Conservation (phyloP, 345 rosid genomes). For the Capsella bursapastoris region DNA sequence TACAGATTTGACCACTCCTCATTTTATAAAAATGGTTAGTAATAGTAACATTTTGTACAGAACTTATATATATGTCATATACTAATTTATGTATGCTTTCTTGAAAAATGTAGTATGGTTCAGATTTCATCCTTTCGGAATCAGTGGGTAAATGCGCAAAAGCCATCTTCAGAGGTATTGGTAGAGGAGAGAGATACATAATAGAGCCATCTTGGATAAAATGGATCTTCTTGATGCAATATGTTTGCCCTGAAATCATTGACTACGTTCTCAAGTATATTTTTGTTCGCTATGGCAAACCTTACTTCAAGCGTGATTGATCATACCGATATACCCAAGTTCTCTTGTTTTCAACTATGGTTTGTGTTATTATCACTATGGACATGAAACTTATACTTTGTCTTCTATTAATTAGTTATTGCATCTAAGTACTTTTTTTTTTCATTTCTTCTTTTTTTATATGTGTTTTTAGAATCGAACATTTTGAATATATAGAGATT, state of each 20-base stretch:
- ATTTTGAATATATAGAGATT: too few relatives aligned
- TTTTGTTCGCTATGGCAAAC: slow-evolving; percentile 22
- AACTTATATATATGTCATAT: neutral
- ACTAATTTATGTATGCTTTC: neutral
- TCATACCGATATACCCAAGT: neutral
- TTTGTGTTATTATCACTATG: too few relatives aligned
- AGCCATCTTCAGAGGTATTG: slow-evolving; percentile 32
- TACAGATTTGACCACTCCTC: slow-evolving; percentile 44
- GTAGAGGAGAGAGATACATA: slow-evolving; percentile 35
- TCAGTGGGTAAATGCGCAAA: slow-evolving; percentile 29
- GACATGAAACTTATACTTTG: too few relatives aligned
- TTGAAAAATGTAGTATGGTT: slow-evolving; percentile 19
- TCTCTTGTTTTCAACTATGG: too few relatives aligned
- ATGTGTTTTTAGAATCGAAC: too few relatives aligned
- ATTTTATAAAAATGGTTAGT: slow-evolving; percentile 11
- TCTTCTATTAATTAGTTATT: too few relatives aligned
- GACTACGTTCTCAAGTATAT: neutral
- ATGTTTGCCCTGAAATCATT: slow-evolving; percentile 32
- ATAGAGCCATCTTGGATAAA: slow-evolving; percentile 25
- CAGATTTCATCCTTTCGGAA: slow-evolving; percentile 23
- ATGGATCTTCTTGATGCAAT: neutral
- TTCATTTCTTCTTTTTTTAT: too few relatives aligned
- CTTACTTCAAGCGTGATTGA: slow-evolving; percentile 29
- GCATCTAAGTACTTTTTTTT: too few relatives aligned
- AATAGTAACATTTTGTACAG: neutral